Base-by-base conservation (phyloP, 75 land plant genomes). In the Pseudotsuga menziesii region DNA sequence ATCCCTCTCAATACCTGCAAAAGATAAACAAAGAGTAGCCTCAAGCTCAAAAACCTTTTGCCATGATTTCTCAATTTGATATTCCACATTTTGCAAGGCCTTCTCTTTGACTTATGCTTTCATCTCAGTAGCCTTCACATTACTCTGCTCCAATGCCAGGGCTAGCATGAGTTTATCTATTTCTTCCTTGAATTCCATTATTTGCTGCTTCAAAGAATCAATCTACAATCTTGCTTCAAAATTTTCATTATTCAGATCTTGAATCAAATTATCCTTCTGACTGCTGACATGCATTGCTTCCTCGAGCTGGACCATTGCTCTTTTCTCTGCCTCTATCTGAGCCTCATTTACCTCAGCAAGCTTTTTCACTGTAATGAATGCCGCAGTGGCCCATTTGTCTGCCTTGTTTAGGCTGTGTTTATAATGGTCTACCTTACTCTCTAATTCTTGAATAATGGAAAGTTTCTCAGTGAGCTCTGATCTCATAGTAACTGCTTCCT, bases 291-390 rank as follows among this genome's bases (percentile, higher is more conserved):
- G 74, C 58, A 22, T 22, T 29, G 78, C 58, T 63, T 82, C 81
- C 20, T 29, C 26, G 23, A 85, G 76, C 76, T 78, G 73, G 56
- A 60, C 13, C 55, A 78, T 75, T 72, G 29, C 56, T 1, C 75
- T 6, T 41, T 81, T 72, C 23, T 80, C 56, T 66, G 67, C 81
- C 72, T 80, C 54, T 44, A 29, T 41, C 70, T 78, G 20, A 27
- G 29, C 27, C 3, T 58, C 58, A 35, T 80, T 78, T 32, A 63
- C 59, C 29, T 86, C 85, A 55, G 84, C 76, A 16, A 86, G 44
- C 36, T 83, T 82, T 23, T 83, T 79, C 14, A 88, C 88, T n/a
- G 87, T 78, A 11, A 86, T 78, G 76, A 89, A 92, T 39, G 89
- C 93, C 62, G 76, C 89, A 70, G 84, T 83, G 16, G 91, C 87